Conservation (phyloP, 2,329 filamentous ascomycete species). For the Mycosphaerella arachidis region DNA sequence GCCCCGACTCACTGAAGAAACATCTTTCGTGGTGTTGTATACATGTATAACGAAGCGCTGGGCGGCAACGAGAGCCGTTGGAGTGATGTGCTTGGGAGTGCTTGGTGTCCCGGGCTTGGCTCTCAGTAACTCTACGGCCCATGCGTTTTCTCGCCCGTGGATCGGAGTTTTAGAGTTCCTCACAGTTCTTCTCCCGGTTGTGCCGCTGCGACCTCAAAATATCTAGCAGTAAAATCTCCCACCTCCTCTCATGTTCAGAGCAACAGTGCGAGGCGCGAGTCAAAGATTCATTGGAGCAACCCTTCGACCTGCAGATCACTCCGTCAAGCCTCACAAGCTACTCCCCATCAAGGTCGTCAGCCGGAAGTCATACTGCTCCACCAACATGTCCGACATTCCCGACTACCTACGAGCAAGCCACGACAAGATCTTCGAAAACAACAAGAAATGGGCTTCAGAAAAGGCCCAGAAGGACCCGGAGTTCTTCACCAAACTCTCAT, state of each 20-base stretch:
- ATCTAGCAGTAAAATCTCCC: neutral
- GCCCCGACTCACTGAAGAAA: no score
- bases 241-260: neutral
- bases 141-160: no score
- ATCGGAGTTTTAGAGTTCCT: no score
- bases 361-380: slow-evolving; percentile 6
- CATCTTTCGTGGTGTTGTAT: no score
- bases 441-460: slow-evolving; percentile 64
- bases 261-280: neutral
- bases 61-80: no score
- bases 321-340: neutral
- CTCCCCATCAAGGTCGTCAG: slow-evolving; percentile 10
- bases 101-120: no score
- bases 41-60: no score
- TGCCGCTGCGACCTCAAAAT: no score
- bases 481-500: slow-evolving; percentile 63
- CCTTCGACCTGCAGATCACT: neutral
- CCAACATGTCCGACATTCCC: slow-evolving; percentile 10
- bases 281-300: neutral
- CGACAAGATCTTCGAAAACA: slow-evolving; percentile 53
- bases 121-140: no score
- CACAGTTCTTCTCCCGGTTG: no score
- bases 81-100: no score
- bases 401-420: slow-evolving; percentile 9
- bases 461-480: slow-evolving; percentile 62